These are phyloP conservation scores for Suillus lakei DNA, from an alignment of 768 basidiomycete genomes.

Conservation along the genomic window DNA sequence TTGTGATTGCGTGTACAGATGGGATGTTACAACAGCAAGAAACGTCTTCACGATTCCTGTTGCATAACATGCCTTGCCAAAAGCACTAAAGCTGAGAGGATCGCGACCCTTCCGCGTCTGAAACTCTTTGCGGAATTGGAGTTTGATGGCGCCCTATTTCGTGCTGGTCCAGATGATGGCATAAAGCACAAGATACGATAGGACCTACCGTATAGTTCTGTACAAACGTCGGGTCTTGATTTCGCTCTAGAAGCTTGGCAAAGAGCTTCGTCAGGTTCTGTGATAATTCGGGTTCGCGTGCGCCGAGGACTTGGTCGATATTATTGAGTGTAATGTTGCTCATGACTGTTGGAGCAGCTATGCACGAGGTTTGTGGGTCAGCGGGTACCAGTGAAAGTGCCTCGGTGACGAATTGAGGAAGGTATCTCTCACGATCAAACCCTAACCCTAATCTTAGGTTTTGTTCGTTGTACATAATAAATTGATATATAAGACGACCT, in stretches of 20 bases:
- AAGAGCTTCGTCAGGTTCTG: conserved; percentile 26
- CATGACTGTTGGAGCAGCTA: conserved; percentile 2
- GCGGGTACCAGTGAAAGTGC: background rate
- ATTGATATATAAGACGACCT: no score
- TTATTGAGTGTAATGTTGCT: conserved; percentile 24
- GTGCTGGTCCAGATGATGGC: background rate
- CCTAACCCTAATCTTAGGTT: conserved; percentile 6
- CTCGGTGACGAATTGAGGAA: background rate
- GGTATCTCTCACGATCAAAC: background rate
- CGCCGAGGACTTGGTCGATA: conserved; percentile 20
- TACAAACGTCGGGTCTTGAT: conserved; percentile 26
- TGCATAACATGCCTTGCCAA: conserved; percentile 26
- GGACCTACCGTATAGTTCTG: conserved; percentile 21
- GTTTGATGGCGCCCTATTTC: conserved; percentile 21
- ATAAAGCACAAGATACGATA: background rate
- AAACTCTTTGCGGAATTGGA: background rate
- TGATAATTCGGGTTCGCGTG: conserved; percentile 16
- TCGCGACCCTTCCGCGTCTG: background rate
- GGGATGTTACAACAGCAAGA: conserved; percentile 24
- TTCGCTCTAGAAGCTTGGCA: conserved; percentile 25
- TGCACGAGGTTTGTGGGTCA: background rate
- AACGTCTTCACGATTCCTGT: conserved; percentile 34
- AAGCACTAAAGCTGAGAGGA: conserved; percentile 14
- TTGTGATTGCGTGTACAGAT: conserved; percentile 16
- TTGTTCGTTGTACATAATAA: no score